Evolutionary conservation across 2,329 filamentous ascomycete species (phyloP), one percentile per base, ranked within the genome.

Genomic region (Scleromitrula shiraiana): DNA sequence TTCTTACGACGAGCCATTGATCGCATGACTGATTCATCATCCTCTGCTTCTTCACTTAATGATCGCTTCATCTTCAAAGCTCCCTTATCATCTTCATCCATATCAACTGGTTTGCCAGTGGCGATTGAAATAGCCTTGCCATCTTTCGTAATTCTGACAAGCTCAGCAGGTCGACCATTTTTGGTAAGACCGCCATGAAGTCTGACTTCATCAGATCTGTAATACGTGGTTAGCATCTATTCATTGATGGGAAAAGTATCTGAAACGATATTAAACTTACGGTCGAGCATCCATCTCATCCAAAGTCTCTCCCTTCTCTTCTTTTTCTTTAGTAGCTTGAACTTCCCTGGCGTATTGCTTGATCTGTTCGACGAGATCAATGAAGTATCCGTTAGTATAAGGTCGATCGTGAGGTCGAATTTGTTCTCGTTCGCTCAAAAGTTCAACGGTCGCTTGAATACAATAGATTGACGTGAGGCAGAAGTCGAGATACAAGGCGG

Each of bases 1-100:
- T 95, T 95, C 78, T 94, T 94, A 57, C 89, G 84, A 50, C 90
- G 85, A 50, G 90, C 91, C 91, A 96, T 97, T 33, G 90, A 97
- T 41, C 90, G 87, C 68, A 83, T 80, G 54, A 89, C 85, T 59
- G 84, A 82, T 59, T 88, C 88, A 50, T 91, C 86, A 56, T 94
- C 88, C 57, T 84, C 80, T 14, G 80, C 75, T 60, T 83, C 78
- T 60, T 88, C 70, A 59, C 79, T 82, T 54, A 80, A 68, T n/a
- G 80, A 83, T 53, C 80, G 77, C 70, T 83, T 83, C 63, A 83
- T 73, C 47, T 74, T 69, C 50, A 76, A 63, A n/a, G 70, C 67
- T 6, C 65, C 65, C 46, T 76, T 72, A 53, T 57, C 58, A 35
- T 73, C 70, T 27, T 75, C 73, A 20, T 77, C 47, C 62, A 65